Percentiles rank a stretch among this genome's conserved stretches.
These are phyloP conservation scores for Botrytis elliptica DNA, from an alignment of 2,329 filamentous ascomycete species.

Conservation along the genomic window DNA sequence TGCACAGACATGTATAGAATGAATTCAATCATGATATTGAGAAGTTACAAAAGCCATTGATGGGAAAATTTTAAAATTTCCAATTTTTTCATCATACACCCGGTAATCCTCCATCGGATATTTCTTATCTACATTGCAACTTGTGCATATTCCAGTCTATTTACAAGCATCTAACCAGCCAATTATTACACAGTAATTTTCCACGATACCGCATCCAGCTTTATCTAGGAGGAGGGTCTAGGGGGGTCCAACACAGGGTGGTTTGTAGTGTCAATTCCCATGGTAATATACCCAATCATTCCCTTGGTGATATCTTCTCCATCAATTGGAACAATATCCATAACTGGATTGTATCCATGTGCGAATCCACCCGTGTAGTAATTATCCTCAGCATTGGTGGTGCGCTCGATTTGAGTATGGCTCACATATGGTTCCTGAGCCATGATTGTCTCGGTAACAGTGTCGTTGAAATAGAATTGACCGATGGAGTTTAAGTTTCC, in stretches of 20 bases:
- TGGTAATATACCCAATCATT: conserved; percentile 42
- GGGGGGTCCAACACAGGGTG: neutral
- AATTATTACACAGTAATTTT: neutral
- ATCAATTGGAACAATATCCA: conserved; percentile 40
- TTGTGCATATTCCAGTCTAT: neutral
- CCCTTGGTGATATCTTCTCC: conserved; percentile 41
- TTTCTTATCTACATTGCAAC: neutral
- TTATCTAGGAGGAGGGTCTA: neutral
- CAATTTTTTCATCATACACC: neutral
- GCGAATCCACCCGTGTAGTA: conserved; percentile 6
- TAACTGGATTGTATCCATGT: conserved; percentile 38
- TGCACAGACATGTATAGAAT: neutral
- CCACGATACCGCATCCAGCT: neutral
- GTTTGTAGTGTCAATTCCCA: conserved; percentile 34
- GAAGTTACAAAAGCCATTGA: neutral
- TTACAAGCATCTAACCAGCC: neutral
- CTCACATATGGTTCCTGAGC: conserved; percentile 46
- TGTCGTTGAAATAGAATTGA: conserved; percentile 64
- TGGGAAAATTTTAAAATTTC: neutral
- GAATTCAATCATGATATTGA: too few species aligned
- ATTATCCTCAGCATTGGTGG: conserved; percentile 34
- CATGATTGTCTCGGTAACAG: conserved; percentile 53
- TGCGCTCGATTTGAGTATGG: conserved; percentile 47
- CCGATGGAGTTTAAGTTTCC: conserved; percentile 53
- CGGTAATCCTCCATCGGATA: neutral